phyloP scores from a whole-genome alignment of 2,329 filamentous ascomycete species.

The Lasiodiplodia hormozganensis region DNA sequence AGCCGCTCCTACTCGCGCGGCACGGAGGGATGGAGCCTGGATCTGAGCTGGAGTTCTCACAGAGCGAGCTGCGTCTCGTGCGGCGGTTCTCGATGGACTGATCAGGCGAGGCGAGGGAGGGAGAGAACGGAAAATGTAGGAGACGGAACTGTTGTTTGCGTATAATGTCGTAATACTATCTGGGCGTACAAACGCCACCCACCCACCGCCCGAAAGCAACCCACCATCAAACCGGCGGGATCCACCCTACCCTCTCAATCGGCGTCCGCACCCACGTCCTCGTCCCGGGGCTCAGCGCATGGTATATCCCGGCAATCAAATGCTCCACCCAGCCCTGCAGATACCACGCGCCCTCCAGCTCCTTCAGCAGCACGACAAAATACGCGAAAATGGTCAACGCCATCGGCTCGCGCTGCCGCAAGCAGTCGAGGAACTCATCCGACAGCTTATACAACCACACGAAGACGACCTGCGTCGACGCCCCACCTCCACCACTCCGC shows the following conservation, averaged over 20 bases:
- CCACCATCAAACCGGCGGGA: background rate
- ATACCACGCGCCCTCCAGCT: background rate
- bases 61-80: background rate
- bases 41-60: background rate
- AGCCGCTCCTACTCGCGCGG: background rate
- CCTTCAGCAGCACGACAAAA: constrained; percentile 9
- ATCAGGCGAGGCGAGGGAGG: background rate
- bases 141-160: background rate
- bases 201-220: background rate
- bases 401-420: background rate
- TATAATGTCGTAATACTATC: no score
- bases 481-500: background rate
- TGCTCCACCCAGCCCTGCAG: constrained; percentile 1
- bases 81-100: background rate
- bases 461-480: background rate
- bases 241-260: constrained; percentile 17
- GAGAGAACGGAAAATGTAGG: background rate
- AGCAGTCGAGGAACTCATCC: background rate
- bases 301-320: constrained; percentile 12
- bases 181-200: background rate
- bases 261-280: constrained; percentile 5
- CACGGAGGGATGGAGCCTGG: background rate
- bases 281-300: background rate
- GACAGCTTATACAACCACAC: constrained; percentile 4
- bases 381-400: constrained; percentile 4